phyloP scores from a whole-genome alignment of 78 protist genomes.

The Pigoraptor vietnamica region DNA sequence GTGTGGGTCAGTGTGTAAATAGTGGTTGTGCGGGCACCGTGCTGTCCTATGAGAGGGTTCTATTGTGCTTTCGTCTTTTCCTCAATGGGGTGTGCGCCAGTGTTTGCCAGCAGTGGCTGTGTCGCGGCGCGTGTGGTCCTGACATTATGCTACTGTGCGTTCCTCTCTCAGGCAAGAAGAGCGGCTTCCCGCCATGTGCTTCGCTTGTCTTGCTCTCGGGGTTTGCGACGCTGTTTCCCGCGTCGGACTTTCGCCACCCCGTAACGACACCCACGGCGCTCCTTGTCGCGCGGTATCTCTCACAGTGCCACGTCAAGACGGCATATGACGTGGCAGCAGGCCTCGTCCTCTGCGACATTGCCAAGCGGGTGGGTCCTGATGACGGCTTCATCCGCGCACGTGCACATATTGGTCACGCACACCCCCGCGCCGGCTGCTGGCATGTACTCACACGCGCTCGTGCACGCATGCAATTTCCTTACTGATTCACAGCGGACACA shows the following conservation, averaged over 20 bases:
- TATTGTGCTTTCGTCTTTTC: too few species aligned
- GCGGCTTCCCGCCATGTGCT: not conserved
- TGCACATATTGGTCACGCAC: too few species aligned
- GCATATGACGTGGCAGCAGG: not conserved
- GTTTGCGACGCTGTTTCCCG: constrained; percentile 14
- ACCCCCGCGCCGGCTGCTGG: too few species aligned
- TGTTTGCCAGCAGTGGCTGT: too few species aligned
- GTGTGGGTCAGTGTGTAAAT: not conserved
- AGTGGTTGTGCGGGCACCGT: not conserved
- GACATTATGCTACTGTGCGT: too few species aligned
- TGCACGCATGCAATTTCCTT: too few species aligned
- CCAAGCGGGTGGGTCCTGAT: not conserved
- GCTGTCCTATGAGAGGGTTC: too few species aligned
- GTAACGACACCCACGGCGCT: constrained; percentile 14
- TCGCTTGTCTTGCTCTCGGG: not conserved
- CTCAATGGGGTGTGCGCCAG: too few species aligned
- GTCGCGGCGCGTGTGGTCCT: too few species aligned
- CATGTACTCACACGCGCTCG: too few species aligned
- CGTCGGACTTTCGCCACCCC: constrained; percentile 30
- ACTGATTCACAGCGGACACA: too few species aligned
- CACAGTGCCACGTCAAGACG: not conserved
- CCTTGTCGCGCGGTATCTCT: not conserved
- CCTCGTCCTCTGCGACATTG: not conserved
- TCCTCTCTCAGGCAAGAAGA: not conserved
- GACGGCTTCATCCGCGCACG: too few species aligned